These are phyloP conservation scores for Fusarium caatingaense DNA, from an alignment of 2,329 filamentous ascomycete genomes.

Conservation along the genomic window DNA sequence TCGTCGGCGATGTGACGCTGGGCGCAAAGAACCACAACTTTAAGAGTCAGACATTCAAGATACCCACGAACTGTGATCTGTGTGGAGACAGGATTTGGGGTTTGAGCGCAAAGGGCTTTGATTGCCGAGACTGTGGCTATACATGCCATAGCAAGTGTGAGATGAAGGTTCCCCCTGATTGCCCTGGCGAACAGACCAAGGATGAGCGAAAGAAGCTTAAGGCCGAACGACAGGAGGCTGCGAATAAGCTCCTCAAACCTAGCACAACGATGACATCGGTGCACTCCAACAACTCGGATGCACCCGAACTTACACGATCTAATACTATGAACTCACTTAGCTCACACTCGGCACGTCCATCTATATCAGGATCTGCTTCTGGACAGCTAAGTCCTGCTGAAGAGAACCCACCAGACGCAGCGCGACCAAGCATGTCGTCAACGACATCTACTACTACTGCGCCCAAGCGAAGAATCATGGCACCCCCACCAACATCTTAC, in stretches of 20 bases:
- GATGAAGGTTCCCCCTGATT: conserved; percentile 97
- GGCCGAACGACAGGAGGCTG: conserved; percentile 81
- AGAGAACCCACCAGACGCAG: conserved; percentile 54
- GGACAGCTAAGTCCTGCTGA: conserved; percentile 62
- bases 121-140: conserved; percentile 96
- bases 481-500: conserved; percentile 87
- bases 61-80: conserved; percentile 97
- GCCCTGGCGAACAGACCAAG: conserved; percentile 91
- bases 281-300: conserved; percentile 69
- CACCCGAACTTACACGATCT: conserved; percentile 77
- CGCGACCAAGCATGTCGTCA: conserved; percentile 47
- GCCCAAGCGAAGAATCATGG: conserved; percentile 79
- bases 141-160: conserved; percentile 99
- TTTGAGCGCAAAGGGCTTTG: conserved; percentile 93
- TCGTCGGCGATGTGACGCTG: conserved; percentile 90
- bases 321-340: conserved; percentile 93
- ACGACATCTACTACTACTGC: conserved; percentile 44
- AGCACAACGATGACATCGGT: conserved; percentile 51
- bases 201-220: conserved; percentile 97
- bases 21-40: conserved; percentile 97
- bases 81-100: conserved; percentile 98
- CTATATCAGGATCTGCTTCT: conserved; percentile 72
- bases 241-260: conserved; percentile 69
- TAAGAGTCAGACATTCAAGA: conserved; percentile 99
- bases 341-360: conserved; percentile 83